Conservation (phyloP, 805 yeast genomes). For the Teunomyces funiuensis region DNA sequence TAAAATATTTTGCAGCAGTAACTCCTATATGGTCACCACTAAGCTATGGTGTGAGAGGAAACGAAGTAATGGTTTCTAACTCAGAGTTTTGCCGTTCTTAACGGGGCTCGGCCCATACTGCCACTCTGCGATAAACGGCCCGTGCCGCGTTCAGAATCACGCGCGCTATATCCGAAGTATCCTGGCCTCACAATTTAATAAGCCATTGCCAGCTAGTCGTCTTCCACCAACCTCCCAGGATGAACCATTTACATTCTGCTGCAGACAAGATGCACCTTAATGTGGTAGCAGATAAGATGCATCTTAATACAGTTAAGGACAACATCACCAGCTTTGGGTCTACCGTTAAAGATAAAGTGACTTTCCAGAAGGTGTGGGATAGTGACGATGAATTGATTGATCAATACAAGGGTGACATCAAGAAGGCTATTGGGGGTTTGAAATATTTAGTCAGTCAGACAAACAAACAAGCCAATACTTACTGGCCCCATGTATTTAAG, state of each 20-base stretch:
- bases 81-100: too few relatives aligned
- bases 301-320: conserved; percentile 2
- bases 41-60: too few relatives aligned
- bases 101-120: too few relatives aligned
- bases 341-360: conserved; percentile 10
- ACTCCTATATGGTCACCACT: too few relatives aligned
- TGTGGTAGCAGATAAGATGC: background rate
- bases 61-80: too few relatives aligned
- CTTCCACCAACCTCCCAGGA: background rate
- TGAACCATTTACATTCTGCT: conserved; percentile 4
- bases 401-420: conserved; percentile 16
- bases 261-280: conserved; percentile 4
- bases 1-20: too few relatives aligned
- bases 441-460: conserved; percentile 35
- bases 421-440: conserved; percentile 38
- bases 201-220: conserved; percentile 1
- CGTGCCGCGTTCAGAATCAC: conserved; percentile 3
- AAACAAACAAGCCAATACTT: conserved; percentile 17
- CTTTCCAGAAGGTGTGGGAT: conserved; percentile 3
- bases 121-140: background rate
- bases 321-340: conserved; percentile 11
- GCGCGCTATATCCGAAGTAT: conserved; percentile 4
- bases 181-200: conserved; percentile 4
- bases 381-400: conserved; percentile 20
- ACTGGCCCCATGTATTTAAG: conserved; percentile 35